A percentile compares a stretch with the other conserved stretches of the same genome.
These are phyloP conservation scores for Pseudogymnoascus sp. DNA, from an alignment of 2,329 filamentous ascomycete genomes.

Conservation along the genomic window DNA sequence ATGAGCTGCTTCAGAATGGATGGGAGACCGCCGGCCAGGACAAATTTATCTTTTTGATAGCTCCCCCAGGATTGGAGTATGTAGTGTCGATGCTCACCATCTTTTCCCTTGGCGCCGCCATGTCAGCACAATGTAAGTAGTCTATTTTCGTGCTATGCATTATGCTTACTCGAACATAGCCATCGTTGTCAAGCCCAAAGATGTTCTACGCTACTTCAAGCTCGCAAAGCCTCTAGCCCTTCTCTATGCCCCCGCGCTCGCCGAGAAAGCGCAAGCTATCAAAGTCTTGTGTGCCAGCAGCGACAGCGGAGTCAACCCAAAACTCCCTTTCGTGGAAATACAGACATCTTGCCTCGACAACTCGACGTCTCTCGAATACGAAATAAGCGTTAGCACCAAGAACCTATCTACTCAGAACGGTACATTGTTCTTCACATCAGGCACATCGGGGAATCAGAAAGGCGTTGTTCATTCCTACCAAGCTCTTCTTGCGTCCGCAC, in stretches of 20 bases:
- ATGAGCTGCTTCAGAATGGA: slow-evolving; percentile 11
- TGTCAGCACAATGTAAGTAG: slow-evolving; percentile 17
- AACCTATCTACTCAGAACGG: slow-evolving; percentile 11
- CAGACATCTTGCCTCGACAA: slow-evolving; percentile 11
- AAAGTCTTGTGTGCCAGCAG: slow-evolving; percentile 11
- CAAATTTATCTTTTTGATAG: slow-evolving; percentile 17
- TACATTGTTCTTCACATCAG: slow-evolving; percentile 18
- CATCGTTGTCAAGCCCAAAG: slow-evolving; percentile 18
- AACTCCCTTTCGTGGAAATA: slow-evolving; percentile 14
- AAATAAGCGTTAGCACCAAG: slow-evolving; percentile 2
- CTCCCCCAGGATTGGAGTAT: slow-evolving; percentile 17
- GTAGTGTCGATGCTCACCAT: slow-evolving; percentile 19
- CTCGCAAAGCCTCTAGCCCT: slow-evolving; percentile 16
- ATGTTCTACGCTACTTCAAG: slow-evolving; percentile 16
- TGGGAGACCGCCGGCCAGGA: slow-evolving; percentile 12
- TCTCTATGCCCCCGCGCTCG: slow-evolving; percentile 15
- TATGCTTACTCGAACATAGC: slow-evolving; percentile 15
- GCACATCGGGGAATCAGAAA: slow-evolving; percentile 18
- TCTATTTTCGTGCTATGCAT: not conserved
- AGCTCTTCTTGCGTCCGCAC: slow-evolving; percentile 18
- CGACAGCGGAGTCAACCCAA: slow-evolving; percentile 1
- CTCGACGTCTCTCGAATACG: slow-evolving; percentile 9
- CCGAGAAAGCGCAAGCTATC: slow-evolving; percentile 13
- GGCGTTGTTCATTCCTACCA: slow-evolving; percentile 17
- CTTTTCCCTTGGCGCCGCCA: slow-evolving; percentile 17